Base-by-base conservation (phyloP, 495 filamentous ascomycete genomes). In the Penicilliopsis zonata region DNA sequence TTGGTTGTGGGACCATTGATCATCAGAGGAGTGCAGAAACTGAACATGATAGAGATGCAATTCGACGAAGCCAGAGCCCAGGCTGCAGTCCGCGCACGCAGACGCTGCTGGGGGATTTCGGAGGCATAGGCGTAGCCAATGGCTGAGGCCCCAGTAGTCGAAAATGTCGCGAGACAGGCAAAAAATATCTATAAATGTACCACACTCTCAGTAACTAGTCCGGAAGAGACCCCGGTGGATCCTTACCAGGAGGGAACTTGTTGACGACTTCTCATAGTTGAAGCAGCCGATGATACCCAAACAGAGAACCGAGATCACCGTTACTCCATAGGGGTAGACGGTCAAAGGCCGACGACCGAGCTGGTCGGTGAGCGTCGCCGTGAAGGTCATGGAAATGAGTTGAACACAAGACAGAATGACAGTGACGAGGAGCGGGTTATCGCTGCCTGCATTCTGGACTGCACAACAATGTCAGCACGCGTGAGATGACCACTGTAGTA, bases 1-100 rank as follows among this genome's bases (percentile, higher is more conserved):
- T 40, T 5, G 8, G 46, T 43, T n/a, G 35, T 18, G 1, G 38
- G 16, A 2, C 37, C 47, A 34, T 62, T 58, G 24, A 63, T 60
- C 56, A 63, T 63, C 13, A 53, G 17, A 7, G 58, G 58, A 8
- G 58, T 63, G 31, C 54, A 58, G 39, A 63, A 63, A 24, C 52
- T 60, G 32, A 63, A 60, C 56, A 63, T 60, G 28, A 53, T 59
- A 6, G 44, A 54, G 14, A 63, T 37, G 5, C 43, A 12, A 28
- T 63, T 63, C 3, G 54, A 60, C 1, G 35, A 42, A 2, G 58
- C 58, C 7, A 63, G 43, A 3, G 56, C 44, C 48, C 48, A 59
- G 0, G 42, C 59, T 0, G 59, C 50, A 13, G 59, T 63, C 14
- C 49, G 42, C 9, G 59, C 57, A 32, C 59, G 55, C 9, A 63